phyloP scores from a whole-genome alignment of 345 rosid genomes.

The Hibiscus tridactylites region DNA sequence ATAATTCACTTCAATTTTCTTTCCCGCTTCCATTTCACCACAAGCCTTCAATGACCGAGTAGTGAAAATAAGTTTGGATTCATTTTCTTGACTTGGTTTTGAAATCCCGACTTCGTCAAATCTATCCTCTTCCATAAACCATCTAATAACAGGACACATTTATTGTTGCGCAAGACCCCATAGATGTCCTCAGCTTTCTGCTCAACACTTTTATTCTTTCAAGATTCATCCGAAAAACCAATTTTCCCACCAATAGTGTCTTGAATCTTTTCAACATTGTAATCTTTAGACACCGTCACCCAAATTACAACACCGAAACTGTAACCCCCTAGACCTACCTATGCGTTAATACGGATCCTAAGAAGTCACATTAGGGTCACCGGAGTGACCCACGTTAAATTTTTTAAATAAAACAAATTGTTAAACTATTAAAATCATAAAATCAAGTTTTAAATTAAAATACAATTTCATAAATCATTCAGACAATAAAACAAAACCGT shows the following conservation, averaged over 20 bases:
- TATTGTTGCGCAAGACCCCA: neutral
- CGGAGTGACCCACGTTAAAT: too few relatives aligned
- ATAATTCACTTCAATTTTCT: neutral
- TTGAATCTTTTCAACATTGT: neutral
- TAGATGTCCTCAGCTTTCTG: neutral
- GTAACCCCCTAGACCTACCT: too few relatives aligned
- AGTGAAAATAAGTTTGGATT: conserved; percentile 23
- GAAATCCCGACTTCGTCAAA: neutral
- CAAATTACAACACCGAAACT: neutral
- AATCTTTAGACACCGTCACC: neutral
- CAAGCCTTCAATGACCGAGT: conserved; percentile 19
- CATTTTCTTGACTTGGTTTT: neutral
- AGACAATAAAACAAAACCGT: too few relatives aligned
- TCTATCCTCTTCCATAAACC: neutral
- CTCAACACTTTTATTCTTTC: neutral
- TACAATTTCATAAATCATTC: too few relatives aligned
- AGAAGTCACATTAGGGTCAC: too few relatives aligned
- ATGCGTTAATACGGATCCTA: too few relatives aligned
- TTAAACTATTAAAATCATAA: too few relatives aligned
- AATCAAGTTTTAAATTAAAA: too few relatives aligned
- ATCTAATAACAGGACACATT: neutral
- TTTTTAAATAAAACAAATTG: too few relatives aligned
- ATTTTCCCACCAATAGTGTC: neutral
- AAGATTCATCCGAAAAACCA: neutral
- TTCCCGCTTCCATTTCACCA: conserved; percentile 14